Base-by-base conservation (phyloP, 805 yeast genomes). In the Torulaspora gathmanii region DNA sequence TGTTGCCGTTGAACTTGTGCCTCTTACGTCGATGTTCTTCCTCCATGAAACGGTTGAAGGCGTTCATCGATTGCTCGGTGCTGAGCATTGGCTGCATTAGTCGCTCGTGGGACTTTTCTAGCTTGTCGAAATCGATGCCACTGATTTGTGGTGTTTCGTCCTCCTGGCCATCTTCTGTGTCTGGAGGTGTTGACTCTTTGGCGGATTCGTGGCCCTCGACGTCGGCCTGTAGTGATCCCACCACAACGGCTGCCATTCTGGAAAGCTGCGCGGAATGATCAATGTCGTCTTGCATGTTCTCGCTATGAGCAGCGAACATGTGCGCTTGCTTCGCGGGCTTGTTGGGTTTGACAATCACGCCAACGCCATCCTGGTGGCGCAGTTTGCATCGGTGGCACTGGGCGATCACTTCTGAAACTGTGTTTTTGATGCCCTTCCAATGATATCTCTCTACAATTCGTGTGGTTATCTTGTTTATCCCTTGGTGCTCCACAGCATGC, bases 371-470 rank as follows among this genome's bases (percentile, higher is more conserved):
- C 25, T 52, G 53, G 36, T 60, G 60, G 42, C 68, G 58, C 49
- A 79, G 82, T 30, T 83, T 71, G 63, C 98, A 91, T 40, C 79
- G 83, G 1, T 73, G 70, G 63, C 98, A 93, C 48, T 80, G 77
- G 44, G 82, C 73, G 42, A 90, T 81, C 1, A 87, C 91, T 25
- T 80, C 78, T 1, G 85, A 81, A 1, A 86, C 96, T 0, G 96
- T 87, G 45, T 80, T 88, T 65, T 93, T 90, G 51, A 91, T 85
- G 41, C 95, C 77, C 1, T 88, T 78, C 97, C 98, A 91, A 63
- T 88, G 95, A 55, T 85, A 91, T 54, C 78, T 77, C 50, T 85
- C 93, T 1, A 90, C 78, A 13, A 93, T 78, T 13, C 76, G 68
- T 0, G 91, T 70, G 0, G 96, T 89, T 1, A 95, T 82, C 58